These are phyloP conservation scores for Singerocomus rubriflavus DNA, from an alignment of 1,284 basidiomycete genomes.

Conservation along the genomic window DNA sequence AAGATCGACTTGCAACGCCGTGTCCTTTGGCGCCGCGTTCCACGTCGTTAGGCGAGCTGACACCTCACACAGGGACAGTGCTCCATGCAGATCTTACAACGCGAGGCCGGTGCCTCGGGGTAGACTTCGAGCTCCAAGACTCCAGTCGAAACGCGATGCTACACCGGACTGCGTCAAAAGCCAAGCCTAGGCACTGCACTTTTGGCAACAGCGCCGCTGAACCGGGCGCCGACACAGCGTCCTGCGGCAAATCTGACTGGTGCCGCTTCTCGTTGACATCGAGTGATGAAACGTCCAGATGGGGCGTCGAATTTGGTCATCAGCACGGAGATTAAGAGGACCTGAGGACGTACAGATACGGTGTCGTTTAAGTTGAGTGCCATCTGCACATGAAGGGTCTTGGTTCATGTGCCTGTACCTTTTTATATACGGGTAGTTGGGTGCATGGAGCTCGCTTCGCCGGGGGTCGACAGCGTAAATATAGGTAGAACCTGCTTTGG, in stretches of 20 bases:
- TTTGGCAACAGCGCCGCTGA: not conserved
- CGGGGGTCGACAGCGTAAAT: not conserved
- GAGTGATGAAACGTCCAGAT: not conserved
- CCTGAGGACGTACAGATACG: conserved; percentile 1
- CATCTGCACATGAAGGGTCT: conserved; percentile 4
- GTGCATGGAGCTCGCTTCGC: too few species aligned
- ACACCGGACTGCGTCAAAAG: not conserved
- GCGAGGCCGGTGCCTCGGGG: not conserved
- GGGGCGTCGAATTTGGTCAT: not conserved
- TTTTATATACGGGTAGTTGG: not conserved
- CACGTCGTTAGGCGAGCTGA: not conserved
- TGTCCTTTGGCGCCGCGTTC: not conserved
- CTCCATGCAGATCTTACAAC: not conserved
- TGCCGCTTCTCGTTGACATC: not conserved
- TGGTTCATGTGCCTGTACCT: conserved; percentile 1
- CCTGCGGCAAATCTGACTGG: conserved; percentile 3
- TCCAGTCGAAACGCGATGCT: not conserved
- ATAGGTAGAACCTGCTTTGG: not conserved
- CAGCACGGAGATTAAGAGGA: conserved; percentile 7
- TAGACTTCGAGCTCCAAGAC: not conserved
- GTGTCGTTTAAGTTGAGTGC: conserved; percentile 1
- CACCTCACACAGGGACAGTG: too few species aligned
- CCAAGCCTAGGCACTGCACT: not conserved
- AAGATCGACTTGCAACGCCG: conserved; percentile 1
- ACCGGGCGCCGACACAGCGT: not conserved